Percentiles rank a stretch among this genome's conserved stretches.
These are phyloP conservation scores for Aeschynomene evenia DNA, from an alignment of 306 rosid species.

Conservation along the genomic window DNA sequence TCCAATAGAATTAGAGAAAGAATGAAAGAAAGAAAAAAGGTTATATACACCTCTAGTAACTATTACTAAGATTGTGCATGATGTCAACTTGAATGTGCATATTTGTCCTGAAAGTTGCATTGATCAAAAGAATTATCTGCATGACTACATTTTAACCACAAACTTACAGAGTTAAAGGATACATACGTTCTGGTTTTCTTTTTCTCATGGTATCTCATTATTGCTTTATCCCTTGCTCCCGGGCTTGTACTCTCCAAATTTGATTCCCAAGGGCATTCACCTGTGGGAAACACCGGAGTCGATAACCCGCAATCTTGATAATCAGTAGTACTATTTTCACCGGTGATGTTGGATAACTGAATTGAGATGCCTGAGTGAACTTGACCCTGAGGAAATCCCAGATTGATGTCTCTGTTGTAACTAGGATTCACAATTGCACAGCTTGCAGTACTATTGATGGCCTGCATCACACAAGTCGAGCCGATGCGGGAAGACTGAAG, in stretches of 20 bases:
- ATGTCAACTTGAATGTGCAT: background rate
- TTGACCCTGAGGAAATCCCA: conserved; percentile 67
- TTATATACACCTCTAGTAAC: background rate
- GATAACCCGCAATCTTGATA: conserved; percentile 69
- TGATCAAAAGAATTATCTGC: background rate
- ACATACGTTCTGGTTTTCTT: conserved; percentile 81
- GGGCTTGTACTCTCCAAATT: conserved; percentile 57
- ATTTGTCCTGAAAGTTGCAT: background rate
- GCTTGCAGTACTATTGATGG: conserved; percentile 42
- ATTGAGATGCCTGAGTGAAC: conserved; percentile 57
- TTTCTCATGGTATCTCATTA: conserved; percentile 81
- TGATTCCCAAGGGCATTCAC: conserved; percentile 69
- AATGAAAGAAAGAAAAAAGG: background rate
- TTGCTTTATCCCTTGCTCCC: conserved; percentile 78
- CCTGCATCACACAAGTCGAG: conserved; percentile 45
- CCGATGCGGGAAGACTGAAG: conserved; percentile 50
- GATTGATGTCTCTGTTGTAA: conserved; percentile 46
- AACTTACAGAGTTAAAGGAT: conserved; percentile 30
- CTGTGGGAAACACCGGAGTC: conserved; percentile 53
- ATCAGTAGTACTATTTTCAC: conserved; percentile 60
- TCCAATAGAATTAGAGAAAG: background rate
- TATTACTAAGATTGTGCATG: background rate
- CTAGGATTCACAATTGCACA: conserved; percentile 49
- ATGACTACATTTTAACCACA: conserved; percentile 5
- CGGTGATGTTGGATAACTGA: conserved; percentile 57